Percentiles rank a stretch among this genome's conserved stretches.
These are phyloP conservation scores for Apiotrichum gamsii DNA, from an alignment of 1,284 basidiomycete genomes.

Conservation along the genomic window DNA sequence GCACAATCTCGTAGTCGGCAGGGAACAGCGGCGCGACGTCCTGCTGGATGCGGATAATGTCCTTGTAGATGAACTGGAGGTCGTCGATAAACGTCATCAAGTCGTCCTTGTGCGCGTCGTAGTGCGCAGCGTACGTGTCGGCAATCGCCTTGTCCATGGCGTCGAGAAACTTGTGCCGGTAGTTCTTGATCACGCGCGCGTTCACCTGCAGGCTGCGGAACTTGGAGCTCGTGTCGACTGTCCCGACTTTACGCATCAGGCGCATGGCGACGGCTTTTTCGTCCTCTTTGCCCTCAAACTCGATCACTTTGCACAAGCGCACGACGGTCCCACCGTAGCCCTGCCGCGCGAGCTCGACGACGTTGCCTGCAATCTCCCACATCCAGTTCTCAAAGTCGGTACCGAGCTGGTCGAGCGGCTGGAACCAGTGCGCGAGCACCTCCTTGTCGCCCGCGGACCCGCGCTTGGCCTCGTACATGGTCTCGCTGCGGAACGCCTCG, in stretches of 20 bases:
- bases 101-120: slow-evolving; percentile 58
- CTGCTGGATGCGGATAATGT: slow-evolving; percentile 81
- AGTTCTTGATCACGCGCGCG: slow-evolving; percentile 91
- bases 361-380: slow-evolving; percentile 65
- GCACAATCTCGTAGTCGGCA: slow-evolving; percentile 79
- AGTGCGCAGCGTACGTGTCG: slow-evolving; percentile 65
- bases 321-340: slow-evolving; percentile 81
- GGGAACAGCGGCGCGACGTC: slow-evolving; percentile 88
- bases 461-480: slow-evolving; percentile 86
- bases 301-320: slow-evolving; percentile 85
- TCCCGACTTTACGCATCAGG: slow-evolving; percentile 86
- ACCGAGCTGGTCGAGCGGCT: slow-evolving; percentile 75
- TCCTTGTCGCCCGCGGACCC: slow-evolving; percentile 55
- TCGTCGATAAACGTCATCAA: slow-evolving; percentile 69
- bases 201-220: slow-evolving; percentile 89
- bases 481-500: slow-evolving; percentile 87
- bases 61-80: slow-evolving; percentile 86
- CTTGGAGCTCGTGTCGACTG: slow-evolving; percentile 78
- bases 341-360: slow-evolving; percentile 72
- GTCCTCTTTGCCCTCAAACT: slow-evolving; percentile 86
- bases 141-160: slow-evolving; percentile 72
- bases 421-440: slow-evolving; percentile 74
- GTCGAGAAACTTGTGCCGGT: slow-evolving; percentile 82
- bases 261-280: slow-evolving; percentile 92
- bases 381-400: slow-evolving; percentile 83